Percentiles rank a stretch among this genome's conserved stretches.
Evolutionary conservation across 2,329 filamentous ascomycete genomes (phyloP).

Genomic region (Paecilomyces sp.): DNA sequence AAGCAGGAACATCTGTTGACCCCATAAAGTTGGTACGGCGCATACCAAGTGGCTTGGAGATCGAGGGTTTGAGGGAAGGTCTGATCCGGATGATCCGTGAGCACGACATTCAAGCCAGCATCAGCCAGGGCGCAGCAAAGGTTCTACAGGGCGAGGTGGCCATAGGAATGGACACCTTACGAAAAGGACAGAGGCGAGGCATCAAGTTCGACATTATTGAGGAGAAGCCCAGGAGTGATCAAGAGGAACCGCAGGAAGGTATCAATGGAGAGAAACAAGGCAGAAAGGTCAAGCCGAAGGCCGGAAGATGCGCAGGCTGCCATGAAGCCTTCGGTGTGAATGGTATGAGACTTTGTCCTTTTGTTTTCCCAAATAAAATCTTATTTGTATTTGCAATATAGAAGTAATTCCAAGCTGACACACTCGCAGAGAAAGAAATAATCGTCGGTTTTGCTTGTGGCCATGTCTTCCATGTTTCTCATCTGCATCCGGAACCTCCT

Average conservation of each 20-base stretch:
- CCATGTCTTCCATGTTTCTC: conserved; percentile 60
- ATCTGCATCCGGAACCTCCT: conserved; percentile 42
- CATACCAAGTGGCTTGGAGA: conserved; percentile 88
- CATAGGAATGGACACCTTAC: conserved; percentile 70
- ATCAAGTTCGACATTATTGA: conserved; percentile 76
- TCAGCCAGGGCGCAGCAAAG: conserved; percentile 79
- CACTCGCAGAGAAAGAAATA: conserved; percentile 43
- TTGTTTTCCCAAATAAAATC: not conserved
- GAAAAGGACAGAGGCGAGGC: conserved; percentile 71
- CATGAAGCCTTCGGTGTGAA: conserved; percentile 29
- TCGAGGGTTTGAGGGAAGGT: conserved; percentile 81
- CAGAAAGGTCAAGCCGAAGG: conserved; percentile 6
- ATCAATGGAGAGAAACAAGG: conserved; percentile 6
- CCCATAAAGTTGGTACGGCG: conserved; percentile 82
- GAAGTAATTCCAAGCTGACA: not conserved
- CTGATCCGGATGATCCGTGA: conserved; percentile 88
- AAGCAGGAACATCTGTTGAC: conserved; percentile 89
- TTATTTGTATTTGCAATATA: not conserved
- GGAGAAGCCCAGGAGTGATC: not conserved
- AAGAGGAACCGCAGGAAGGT: conserved; percentile 4
- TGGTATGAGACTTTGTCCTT: conserved; percentile 18
- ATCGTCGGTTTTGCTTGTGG: conserved; percentile 63
- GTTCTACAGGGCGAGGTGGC: conserved; percentile 85
- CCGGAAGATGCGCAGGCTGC: conserved; percentile 32
- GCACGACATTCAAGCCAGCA: conserved; percentile 90